Conservation (phyloP, 345 rosid species). For the Brassica nigra region DNA sequence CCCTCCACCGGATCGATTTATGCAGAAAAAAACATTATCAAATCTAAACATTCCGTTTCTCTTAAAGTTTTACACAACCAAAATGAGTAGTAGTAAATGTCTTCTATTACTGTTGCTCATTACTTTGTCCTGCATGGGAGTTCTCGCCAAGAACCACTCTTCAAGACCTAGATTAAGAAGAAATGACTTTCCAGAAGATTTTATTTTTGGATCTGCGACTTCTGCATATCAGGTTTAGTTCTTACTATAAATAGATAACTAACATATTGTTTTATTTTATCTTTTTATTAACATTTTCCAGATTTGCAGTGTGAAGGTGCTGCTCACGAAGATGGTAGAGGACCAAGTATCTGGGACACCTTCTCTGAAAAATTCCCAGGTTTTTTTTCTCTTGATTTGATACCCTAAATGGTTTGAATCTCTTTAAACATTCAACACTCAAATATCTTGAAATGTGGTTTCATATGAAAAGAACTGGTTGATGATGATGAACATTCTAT, state of each 20-base stretch:
- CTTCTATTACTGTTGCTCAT: background rate
- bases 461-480: background rate
- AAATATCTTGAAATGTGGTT: background rate
- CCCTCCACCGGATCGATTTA: no score
- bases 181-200: conserved; percentile 38
- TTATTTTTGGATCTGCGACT: conserved; percentile 42
- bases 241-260: background rate
- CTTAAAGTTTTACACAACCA: no score
- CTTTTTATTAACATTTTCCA: background rate
- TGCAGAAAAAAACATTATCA: no score
- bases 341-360: conserved; percentile 51
- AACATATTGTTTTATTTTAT: no score
- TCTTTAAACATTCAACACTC: background rate
- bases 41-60: no score
- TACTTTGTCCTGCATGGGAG: conserved; percentile 18
- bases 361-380: conserved; percentile 41
- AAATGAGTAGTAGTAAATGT: background rate
- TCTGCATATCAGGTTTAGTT: conserved; percentile 42
- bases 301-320: conserved; percentile 47
- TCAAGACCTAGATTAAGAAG: conserved; percentile 33
- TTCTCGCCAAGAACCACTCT: conserved; percentile 8
- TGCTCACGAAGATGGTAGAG: conserved; percentile 52
- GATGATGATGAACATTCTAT: conserved; percentile 13
- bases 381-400: background rate
- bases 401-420: background rate